Base-by-base conservation (phyloP, 148 eudicot genomes). In the Rhododendron ferrugineum region DNA sequence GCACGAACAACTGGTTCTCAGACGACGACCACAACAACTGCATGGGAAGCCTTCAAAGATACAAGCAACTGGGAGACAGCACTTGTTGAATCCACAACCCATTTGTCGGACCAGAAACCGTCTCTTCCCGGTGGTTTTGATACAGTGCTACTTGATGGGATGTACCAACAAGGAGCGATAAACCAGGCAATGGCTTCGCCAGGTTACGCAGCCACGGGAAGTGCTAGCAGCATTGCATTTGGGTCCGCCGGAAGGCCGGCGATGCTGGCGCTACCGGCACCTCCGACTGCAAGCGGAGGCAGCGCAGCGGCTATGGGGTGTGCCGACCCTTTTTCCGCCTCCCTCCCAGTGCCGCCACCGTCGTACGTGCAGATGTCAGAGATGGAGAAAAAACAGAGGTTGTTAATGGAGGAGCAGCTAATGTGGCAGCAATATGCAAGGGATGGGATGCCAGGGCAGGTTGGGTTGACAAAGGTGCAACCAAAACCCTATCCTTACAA, bases 281-380 rank as follows among this genome's bases (percentile, higher is more conserved):
- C 98, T 8, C 92, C 92, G 2, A 26, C 86, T 16, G 50, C 87
- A 4, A 86, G 85, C 2, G 15, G 74, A 28, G 90, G 81, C 14
- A 84, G 54, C 0, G 50, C n/a, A 13, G 34, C 15, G 3, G 34
- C 76, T 0, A 2, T 46, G 0, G 81, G 26, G n/a, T 88, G 86
- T 78, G 50, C 52, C 0, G 98, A 94, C 80, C 98, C 98, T 0
- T 97, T 95, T 87, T 92, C 92, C 5, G 92, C 96, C 1, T 95
- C 98, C 7, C 72, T 91, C 3, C 91, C 86, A 4, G 91, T 95
- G 20, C 86, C 98, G 0, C 95, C 98, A 52, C 97, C 97, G 6
- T 20, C 95, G 4, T 96, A 91, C 30, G 96, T 96, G 80, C 99
- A 96, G 82, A 95, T 96, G 95, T 87, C 96, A 15, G 99, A 96